Percentiles rank a stretch among this genome's conserved stretches.
phyloP scores from a whole-genome alignment of 192 early-diverging fungal genomes.

The Chytriomyces sp. region DNA sequence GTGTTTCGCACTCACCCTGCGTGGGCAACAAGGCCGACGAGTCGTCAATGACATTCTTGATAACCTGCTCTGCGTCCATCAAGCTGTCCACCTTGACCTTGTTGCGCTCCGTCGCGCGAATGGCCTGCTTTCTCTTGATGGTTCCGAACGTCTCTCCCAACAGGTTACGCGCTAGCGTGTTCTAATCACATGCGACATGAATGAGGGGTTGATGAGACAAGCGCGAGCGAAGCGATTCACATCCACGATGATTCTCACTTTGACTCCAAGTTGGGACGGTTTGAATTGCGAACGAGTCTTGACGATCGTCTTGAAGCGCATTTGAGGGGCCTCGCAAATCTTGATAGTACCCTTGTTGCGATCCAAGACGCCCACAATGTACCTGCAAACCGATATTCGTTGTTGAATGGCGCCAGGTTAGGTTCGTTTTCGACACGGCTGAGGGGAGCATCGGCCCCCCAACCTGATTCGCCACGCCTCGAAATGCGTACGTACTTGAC shows the following conservation, averaged over 20 bases:
- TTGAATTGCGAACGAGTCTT: slow-evolving; percentile 66
- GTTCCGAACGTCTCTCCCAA: slow-evolving; percentile 93
- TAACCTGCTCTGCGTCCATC: slow-evolving; percentile 61
- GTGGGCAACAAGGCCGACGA: slow-evolving; percentile 6
- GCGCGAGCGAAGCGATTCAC: background rate
- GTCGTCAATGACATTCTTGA: slow-evolving; percentile 69
- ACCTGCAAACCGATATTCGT: too few species aligned
- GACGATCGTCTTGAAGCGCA: slow-evolving; percentile 67
- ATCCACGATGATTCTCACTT: slow-evolving; percentile 35
- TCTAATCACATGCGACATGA: slow-evolving; percentile 40
- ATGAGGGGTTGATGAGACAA: background rate
- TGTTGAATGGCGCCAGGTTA: too few species aligned
- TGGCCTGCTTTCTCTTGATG: slow-evolving; percentile 81
- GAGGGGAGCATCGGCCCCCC: too few species aligned
- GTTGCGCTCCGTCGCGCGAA: slow-evolving; percentile 84
- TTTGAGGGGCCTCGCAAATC: slow-evolving; percentile 65
- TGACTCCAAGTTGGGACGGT: slow-evolving; percentile 47
- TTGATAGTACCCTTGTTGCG: slow-evolving; percentile 69
- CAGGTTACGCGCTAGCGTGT: slow-evolving; percentile 67
- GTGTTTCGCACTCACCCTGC: background rate
- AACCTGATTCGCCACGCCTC: too few species aligned
- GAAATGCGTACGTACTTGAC: slow-evolving; percentile 1
- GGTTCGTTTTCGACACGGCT: too few species aligned
- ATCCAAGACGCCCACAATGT: slow-evolving; percentile 81
- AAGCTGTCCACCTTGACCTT: slow-evolving; percentile 74